phyloP scores from a whole-genome alignment of 2,329 filamentous ascomycete genomes.

The Phaeosphaeria sp. region DNA sequence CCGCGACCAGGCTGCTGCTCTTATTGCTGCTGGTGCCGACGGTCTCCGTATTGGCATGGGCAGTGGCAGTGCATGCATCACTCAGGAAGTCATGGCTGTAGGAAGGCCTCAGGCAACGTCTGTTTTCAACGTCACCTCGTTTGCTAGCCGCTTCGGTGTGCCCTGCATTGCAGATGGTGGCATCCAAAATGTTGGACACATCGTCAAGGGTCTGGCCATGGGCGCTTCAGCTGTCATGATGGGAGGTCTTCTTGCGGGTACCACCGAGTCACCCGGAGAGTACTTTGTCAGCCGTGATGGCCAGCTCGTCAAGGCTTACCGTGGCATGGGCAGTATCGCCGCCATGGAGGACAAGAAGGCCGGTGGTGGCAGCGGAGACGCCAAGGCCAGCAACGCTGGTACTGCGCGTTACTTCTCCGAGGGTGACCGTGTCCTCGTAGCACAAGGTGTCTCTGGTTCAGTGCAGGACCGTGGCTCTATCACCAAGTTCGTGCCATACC shows the following conservation, averaged over 20 bases:
- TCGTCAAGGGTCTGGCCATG: constrained; percentile 95
- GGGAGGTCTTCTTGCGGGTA: constrained; percentile 96
- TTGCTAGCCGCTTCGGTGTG: constrained; percentile 91
- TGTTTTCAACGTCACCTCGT: constrained; percentile 87
- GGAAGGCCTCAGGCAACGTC: constrained; percentile 94
- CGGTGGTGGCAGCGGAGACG: constrained; percentile 73
- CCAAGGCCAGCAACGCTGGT: constrained; percentile 81
- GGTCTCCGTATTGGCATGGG: constrained; percentile 99
- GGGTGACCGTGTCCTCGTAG: constrained; percentile 91
- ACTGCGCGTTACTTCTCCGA: constrained; percentile 99
- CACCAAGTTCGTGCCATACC: constrained; percentile 94
- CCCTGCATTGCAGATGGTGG: constrained; percentile 98
- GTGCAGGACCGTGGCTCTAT: constrained; percentile 85
- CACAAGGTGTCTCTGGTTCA: constrained; percentile 91
- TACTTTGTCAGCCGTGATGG: constrained; percentile 97
- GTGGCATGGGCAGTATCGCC: constrained; percentile 98
- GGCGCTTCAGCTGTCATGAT: constrained; percentile 98
- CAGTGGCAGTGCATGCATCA: constrained; percentile 96
- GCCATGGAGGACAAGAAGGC: constrained; percentile 99
- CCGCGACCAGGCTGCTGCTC: constrained; percentile 87
- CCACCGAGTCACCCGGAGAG: constrained; percentile 94
- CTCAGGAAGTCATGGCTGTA: constrained; percentile 99
- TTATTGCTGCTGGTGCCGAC: constrained; percentile 94
- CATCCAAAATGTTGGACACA: constrained; percentile 98
- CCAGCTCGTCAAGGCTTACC: constrained; percentile 98